Conservation (phyloP, 345 rosid genomes). For the Brassica juncea region DNA sequence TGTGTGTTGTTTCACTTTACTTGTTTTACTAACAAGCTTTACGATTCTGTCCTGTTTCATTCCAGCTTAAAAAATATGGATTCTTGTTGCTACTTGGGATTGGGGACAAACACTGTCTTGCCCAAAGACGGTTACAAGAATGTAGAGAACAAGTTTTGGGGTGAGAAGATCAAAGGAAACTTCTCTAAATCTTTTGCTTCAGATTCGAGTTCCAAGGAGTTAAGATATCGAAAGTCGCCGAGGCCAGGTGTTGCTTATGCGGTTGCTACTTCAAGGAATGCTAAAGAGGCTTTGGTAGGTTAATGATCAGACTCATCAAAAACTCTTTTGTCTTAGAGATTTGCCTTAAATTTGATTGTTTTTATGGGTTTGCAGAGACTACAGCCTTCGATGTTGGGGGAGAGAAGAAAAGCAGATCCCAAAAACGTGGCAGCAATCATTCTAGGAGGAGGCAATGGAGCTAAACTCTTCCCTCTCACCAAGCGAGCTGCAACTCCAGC, state of each 20-base stretch:
- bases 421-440: slow-evolving; percentile 87
- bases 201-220: slow-evolving; percentile 43
- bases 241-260: slow-evolving; percentile 62
- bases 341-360: background rate
- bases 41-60: slow-evolving; percentile 14
- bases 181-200: slow-evolving; percentile 40
- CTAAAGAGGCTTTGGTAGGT: slow-evolving; percentile 63
- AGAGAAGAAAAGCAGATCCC: slow-evolving; percentile 65
- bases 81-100: slow-evolving; percentile 53
- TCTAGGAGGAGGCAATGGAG: slow-evolving; percentile 94
- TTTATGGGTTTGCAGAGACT: slow-evolving; percentile 45
- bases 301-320: background rate
- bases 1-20: slow-evolving; percentile 47
- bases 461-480: slow-evolving; percentile 90
- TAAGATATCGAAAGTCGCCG: slow-evolving; percentile 37
- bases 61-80: slow-evolving; percentile 51
- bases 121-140: slow-evolving; percentile 40
- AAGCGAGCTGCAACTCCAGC: slow-evolving; percentile 92
- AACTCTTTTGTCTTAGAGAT: background rate
- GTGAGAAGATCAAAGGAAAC: slow-evolving; percentile 60
- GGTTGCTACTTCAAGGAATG: slow-evolving; percentile 63
- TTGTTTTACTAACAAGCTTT: slow-evolving; percentile 31
- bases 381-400: slow-evolving; percentile 48
- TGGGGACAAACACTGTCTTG: slow-evolving; percentile 47
- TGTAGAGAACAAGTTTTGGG: slow-evolving; percentile 56